Conservation (phyloP, 495 filamentous ascomycete genomes). For the Daldinia decipiens region DNA sequence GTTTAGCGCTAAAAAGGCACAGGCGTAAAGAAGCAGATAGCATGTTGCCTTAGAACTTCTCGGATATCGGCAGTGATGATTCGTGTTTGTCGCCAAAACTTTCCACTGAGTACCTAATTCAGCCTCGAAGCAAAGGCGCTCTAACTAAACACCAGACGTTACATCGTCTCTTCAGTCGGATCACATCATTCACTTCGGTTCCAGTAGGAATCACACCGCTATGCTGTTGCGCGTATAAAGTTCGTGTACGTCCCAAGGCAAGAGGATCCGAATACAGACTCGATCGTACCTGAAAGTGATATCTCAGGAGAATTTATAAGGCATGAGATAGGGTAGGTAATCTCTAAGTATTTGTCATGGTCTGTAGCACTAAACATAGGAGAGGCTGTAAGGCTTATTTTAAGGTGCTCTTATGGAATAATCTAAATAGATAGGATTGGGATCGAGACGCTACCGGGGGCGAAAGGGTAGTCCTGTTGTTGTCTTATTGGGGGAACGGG, state of each 20-base stretch:
- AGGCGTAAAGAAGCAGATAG: neutral
- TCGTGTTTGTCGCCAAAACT: neutral
- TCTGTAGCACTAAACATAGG: neutral
- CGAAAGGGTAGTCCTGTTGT: neutral
- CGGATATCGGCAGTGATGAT: slow-evolving; percentile 3
- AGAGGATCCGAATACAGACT: neutral
- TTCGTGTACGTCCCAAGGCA: neutral
- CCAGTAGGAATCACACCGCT: neutral
- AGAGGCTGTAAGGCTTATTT: too few species aligned
- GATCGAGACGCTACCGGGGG: neutral
- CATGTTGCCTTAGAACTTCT: neutral
- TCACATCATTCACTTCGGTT: neutral
- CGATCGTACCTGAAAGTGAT: neutral
- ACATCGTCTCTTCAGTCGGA: slow-evolving; percentile 1
- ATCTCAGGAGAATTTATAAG: neutral
- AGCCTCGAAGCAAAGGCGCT: neutral
- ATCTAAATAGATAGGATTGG: neutral
- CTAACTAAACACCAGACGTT: neutral
- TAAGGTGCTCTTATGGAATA: too few species aligned
- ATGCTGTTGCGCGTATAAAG: neutral
- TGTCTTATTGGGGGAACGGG: neutral
- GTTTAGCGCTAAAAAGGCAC: neutral
- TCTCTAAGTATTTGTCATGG: too few species aligned
- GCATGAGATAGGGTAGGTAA: neutral
- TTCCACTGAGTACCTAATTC: neutral